phyloP scores from a whole-genome alignment of 1,284 basidiomycete species.

The Boletellus deceptivus region DNA sequence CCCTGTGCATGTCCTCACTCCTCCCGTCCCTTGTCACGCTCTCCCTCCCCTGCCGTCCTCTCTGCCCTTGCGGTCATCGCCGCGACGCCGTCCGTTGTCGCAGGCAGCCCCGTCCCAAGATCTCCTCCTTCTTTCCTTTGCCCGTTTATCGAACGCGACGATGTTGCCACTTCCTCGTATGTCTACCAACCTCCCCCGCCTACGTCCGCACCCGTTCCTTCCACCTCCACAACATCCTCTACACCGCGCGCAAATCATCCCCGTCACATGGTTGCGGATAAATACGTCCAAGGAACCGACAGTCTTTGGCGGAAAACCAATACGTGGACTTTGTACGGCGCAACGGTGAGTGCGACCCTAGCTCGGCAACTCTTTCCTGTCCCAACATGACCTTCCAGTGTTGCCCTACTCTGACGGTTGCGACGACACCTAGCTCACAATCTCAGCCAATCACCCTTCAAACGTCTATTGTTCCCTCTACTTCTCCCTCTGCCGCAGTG shows the following conservation, averaged over 20 bases:
- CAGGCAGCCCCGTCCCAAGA: conserved; percentile 43
- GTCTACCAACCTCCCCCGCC: conserved; percentile 1
- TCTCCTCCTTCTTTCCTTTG: conserved; percentile 61
- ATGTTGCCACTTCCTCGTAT: conserved; percentile 3
- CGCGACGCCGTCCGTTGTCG: conserved; percentile 41
- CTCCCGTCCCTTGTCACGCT: background rate
- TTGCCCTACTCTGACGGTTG: conserved; percentile 22
- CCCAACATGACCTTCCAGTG: conserved; percentile 21
- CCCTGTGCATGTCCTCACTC: conserved; percentile 1
- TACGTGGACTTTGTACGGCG: conserved; percentile 62
- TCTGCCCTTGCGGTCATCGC: conserved; percentile 56
- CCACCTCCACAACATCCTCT: background rate
- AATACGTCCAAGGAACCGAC: conserved; percentile 54
- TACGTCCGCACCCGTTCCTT: background rate
- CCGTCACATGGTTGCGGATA: conserved; percentile 46
- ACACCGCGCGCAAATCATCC: background rate
- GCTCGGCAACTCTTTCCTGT: conserved; percentile 6
- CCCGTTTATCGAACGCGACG: conserved; percentile 42
- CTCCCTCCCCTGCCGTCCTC: conserved; percentile 48
- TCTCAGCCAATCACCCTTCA: conserved; percentile 14
- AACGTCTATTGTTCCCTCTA: conserved; percentile 7
- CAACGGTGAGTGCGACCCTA: conserved; percentile 44
- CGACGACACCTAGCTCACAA: conserved; percentile 31
- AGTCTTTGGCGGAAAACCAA: conserved; percentile 58
- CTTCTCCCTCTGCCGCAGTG: conserved; percentile 18